Conservation (phyloP, 1,139 yeast genomes). For the Pneumocystis carinii region DNA sequence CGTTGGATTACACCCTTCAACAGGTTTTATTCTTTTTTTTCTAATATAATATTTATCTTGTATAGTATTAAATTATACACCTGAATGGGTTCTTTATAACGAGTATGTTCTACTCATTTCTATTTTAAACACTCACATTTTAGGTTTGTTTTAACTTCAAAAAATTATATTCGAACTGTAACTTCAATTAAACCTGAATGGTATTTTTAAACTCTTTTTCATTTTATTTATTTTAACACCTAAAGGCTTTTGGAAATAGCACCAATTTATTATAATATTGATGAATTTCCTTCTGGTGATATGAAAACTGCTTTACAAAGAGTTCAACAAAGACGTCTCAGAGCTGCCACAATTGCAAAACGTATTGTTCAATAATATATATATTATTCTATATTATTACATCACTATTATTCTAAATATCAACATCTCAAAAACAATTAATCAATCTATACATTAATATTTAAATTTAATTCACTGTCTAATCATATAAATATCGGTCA, state of each 20-base stretch:
- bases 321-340: conserved; percentile 27
- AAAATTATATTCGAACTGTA: conserved; percentile 86
- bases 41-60: not conserved
- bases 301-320: conserved; percentile 67
- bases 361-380: not conserved
- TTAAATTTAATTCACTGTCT: not conserved
- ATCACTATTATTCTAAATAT: not conserved
- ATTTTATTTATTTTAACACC: not conserved
- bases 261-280: conserved; percentile 66
- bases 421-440: not conserved
- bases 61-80: conserved; percentile 33
- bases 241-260: conserved; percentile 51
- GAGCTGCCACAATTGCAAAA: conserved; percentile 9
- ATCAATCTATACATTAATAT: not conserved
- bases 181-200: conserved; percentile 88
- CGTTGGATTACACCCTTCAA: conserved; percentile 82
- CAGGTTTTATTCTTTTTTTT: conserved; percentile 36
- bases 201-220: conserved; percentile 20
- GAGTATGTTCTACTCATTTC: conserved; percentile 28
- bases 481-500: not conserved
- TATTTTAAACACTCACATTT: not conserved
- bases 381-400: not conserved
- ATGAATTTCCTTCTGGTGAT: conserved; percentile 66
- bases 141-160: conserved; percentile 68
- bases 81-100: conserved; percentile 87